Conservation (phyloP, 2,329 filamentous ascomycete genomes). For the Calonectria leucothoes region DNA sequence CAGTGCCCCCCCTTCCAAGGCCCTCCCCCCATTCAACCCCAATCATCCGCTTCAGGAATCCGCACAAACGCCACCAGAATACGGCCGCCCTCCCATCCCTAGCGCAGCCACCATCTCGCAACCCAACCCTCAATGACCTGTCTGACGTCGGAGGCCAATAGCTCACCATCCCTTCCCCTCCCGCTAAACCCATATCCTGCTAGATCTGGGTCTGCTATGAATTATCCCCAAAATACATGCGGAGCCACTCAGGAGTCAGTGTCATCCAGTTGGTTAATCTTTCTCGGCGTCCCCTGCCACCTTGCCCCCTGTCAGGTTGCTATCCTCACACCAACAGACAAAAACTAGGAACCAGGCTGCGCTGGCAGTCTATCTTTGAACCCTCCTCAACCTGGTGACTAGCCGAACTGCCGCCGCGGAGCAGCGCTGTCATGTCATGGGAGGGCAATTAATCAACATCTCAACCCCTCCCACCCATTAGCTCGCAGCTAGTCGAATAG, state of each 20-base stretch:
- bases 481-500: background rate
- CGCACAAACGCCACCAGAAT: background rate
- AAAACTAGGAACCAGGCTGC: background rate
- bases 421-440: background rate
- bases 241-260: background rate
- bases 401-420: background rate
- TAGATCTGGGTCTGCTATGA: background rate
- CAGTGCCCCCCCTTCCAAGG: background rate
- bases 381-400: background rate
- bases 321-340: background rate
- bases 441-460: background rate
- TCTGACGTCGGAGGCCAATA: conserved; percentile 9
- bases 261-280: background rate
- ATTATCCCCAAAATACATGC: background rate
- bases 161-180: background rate
- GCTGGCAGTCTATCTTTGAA: background rate
- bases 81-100: conserved; percentile 8
- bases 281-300: background rate
- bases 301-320: background rate
- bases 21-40: background rate
- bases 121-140: background rate
- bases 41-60: conserved; percentile 13
- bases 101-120: conserved; percentile 22
- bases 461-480: background rate
- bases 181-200: background rate